Evolutionary conservation across 257 asterid species (phyloP).

Genomic region (Cinchona pubescens): DNA sequence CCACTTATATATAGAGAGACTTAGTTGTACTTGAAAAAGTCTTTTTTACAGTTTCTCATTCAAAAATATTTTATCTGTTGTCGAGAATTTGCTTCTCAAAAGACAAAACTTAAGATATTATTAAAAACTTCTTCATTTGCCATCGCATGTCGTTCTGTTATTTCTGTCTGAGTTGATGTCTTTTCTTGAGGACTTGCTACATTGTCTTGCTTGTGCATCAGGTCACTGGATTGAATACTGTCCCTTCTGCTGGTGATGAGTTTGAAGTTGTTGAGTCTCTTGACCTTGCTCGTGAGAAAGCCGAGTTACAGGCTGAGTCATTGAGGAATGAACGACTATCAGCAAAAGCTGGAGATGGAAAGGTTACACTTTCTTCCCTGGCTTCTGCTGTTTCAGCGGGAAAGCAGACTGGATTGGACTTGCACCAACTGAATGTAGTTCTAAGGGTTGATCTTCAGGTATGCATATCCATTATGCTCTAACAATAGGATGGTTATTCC

Average conservation of each 20-base stretch:
- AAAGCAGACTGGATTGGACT: conserved; percentile 71
- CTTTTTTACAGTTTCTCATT: neutral
- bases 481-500: neutral
- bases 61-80: neutral
- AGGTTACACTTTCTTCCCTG: conserved; percentile 81
- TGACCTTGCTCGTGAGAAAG: conserved; percentile 82
- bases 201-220: conserved; percentile 28
- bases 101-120: neutral
- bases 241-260: conserved; percentile 96
- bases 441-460: conserved; percentile 98
- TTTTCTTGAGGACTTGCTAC: conserved; percentile 19
- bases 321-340: conserved; percentile 77
- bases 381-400: conserved; percentile 92
- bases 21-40: neutral
- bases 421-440: conserved; percentile 88
- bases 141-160: neutral
- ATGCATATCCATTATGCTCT: conserved; percentile 19
- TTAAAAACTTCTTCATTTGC: neutral
- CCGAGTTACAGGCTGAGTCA: conserved; percentile 59
- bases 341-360: conserved; percentile 95
- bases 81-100: neutral
- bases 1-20: neutral
- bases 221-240: conserved; percentile 89
- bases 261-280: conserved; percentile 86
- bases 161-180: conserved; percentile 2